phyloP scores from a whole-genome alignment of 139 green algal genomes.

The Eudorina sp. region DNA sequence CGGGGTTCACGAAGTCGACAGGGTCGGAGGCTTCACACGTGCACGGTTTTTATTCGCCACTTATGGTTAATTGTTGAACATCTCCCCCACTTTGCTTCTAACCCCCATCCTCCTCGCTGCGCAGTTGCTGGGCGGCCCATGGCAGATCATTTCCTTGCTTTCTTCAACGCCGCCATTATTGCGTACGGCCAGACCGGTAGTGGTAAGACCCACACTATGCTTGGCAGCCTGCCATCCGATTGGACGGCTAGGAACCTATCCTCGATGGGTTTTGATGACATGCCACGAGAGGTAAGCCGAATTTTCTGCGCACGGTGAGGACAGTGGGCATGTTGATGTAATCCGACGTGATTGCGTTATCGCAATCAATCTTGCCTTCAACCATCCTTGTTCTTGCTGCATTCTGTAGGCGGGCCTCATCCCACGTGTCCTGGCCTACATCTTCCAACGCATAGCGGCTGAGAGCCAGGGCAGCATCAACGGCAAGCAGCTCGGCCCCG shows the following conservation, averaged over 20 bases:
- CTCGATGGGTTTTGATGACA: not conserved
- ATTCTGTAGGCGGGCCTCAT: conserved; percentile 71
- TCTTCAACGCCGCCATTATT: conserved; percentile 47
- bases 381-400: no score
- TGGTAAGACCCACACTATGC: conserved; percentile 62
- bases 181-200: conserved; percentile 61
- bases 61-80: no score
- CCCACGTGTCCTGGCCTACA: conserved; percentile 78
- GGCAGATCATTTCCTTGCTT: conserved; percentile 22
- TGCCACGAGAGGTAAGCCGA: conserved; percentile 1
- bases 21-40: no score
- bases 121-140: conserved; percentile 39
- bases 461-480: not conserved
- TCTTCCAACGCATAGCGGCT: conserved; percentile 74
- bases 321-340: no score
- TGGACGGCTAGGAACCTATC: not conserved
- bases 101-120: not conserved
- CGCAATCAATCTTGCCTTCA: no score
- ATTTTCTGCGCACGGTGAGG: no score
- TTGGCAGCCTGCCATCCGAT: not conserved
- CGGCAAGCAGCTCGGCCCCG: not conserved
- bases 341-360: no score
- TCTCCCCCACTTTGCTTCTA: no score
- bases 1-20: no score
- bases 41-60: no score